Evolutionary conservation across 2,329 filamentous ascomycete genomes (phyloP), one percentile per base, ranked within the genome.

Genomic region (Xylaria sp.): DNA sequence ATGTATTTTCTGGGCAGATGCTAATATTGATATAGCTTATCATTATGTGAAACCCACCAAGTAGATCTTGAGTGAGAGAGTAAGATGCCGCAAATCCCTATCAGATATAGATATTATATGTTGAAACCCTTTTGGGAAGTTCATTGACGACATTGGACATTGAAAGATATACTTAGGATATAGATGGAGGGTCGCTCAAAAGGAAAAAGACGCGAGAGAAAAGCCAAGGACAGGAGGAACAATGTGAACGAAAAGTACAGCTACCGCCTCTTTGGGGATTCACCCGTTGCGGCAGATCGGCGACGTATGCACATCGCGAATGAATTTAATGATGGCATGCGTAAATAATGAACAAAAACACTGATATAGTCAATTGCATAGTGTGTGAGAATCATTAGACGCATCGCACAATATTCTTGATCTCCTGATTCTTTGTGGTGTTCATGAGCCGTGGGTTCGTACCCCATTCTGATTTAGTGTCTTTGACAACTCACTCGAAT

Each of bases 21-120:
- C 71, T 69, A 59, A 69, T 64, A 5, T 28, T 41, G 25, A 25
- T 18, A 12, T 68, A 73, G 71, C 71, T 73, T 62, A 73, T 73
- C 32, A 70, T 73, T 51, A 71, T 71, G 56, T 73, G 52, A 71
- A 57, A 12, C 37, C 6, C 18, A 51, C 41, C 18, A 20, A 69
- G 2, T 12, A 39, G 46, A 48, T 15, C 13, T n/a, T n/a, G 15
- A 18, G 2, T 46, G 18, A 39, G 46, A 41, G 28, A 34, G 12
- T 18, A 32, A 18, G 20, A 60, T 48, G 20, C 37, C 2, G 32
- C 56, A 51, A 6, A 1, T n/a, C 34, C 25, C 34, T 51, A 18
- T 20, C 37, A 25, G 20, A 46, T 25, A 15, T 46, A 34, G 7
- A 57, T 60, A 52, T 60, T 67, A 50, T 41, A 61, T 64, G 60